Evolutionary conservation across 352 stramenopile genomes (phyloP).

Genomic region (Pythium vanterpoolii): DNA sequence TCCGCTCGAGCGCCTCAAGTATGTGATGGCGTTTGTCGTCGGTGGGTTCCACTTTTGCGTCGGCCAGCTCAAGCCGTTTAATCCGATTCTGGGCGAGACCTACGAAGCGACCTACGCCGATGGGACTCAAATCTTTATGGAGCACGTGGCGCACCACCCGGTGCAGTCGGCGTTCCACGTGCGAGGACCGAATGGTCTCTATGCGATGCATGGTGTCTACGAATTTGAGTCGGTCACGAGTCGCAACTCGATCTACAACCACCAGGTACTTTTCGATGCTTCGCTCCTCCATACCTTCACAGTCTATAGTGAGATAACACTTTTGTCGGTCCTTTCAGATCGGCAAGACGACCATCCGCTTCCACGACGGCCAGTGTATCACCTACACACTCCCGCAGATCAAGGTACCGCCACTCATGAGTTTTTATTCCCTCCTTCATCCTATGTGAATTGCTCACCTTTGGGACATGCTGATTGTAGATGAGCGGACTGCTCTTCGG

Average conservation of each 20-base stretch:
- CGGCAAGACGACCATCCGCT: constrained; percentile 32
- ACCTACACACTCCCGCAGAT: constrained; percentile 73
- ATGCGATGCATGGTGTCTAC: constrained; percentile 52
- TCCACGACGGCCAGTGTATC: constrained; percentile 50
- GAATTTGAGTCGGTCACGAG: constrained; percentile 72
- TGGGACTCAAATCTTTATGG: constrained; percentile 59
- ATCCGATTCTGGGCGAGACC: constrained; percentile 77
- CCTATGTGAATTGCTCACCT: too few species aligned
- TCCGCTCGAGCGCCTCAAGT: constrained; percentile 64
- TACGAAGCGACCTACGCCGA: constrained; percentile 75
- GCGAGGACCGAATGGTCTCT: constrained; percentile 41
- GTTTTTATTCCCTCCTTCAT: background rate
- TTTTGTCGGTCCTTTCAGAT: background rate
- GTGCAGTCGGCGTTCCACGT: constrained; percentile 62
- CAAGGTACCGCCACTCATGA: constrained; percentile 31
- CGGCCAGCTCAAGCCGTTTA: constrained; percentile 77
- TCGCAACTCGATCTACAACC: constrained; percentile 66
- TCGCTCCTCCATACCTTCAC: background rate
- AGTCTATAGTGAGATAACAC: too few species aligned
- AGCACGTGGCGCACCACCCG: constrained; percentile 73
- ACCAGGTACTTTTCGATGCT: constrained; percentile 36
- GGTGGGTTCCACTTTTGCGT: constrained; percentile 71
- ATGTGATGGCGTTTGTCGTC: constrained; percentile 65
- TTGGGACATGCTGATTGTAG: too few species aligned
- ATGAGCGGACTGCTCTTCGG: constrained; percentile 73